Evolutionary conservation across 2,329 filamentous ascomycete species (phyloP), one percentile per base, ranked within the genome.

Genomic region (Septoria petroselini): DNA sequence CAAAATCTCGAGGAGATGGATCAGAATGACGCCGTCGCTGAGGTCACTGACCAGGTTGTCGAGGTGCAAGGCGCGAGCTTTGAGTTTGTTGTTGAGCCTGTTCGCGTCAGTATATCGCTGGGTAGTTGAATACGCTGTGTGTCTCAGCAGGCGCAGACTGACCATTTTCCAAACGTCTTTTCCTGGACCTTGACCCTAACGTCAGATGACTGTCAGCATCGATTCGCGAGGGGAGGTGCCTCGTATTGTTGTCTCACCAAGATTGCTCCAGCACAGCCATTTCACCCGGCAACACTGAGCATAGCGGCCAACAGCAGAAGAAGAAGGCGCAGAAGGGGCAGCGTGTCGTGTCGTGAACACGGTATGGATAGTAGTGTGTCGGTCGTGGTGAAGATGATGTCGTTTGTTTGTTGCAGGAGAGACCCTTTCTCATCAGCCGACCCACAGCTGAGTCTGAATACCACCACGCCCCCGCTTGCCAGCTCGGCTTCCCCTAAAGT

Each of bases 141-240:
- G 18, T 6, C n/a, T n/a, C n/a, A n/a, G n/a, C n/a, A 30, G 12
- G 17, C 7, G 15, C 23, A 11, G 53, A 66, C 73, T 63, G 65
- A 88, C 86, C 93, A 98, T 88, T 97, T 98, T 52, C 91, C 95
- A 72, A 98, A 98, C 21, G 93, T 98, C 80, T 97, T 98, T 72
- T 97, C 86, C 76, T 97, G 91, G 25, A 62, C 59, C 51, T 62
- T 62, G 34, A 58, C 39, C 57, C 58, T 58, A 21, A 30, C 12
- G 11, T 11, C 37, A 43, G 5, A 44, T 18, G 12, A 27, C 5
- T 7, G 27, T 54, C 49, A 58, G 49, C 42, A 40, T 33, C 9
- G 14, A 25, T 17, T 25, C 48, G 12, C 19, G 3, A 6, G 9
- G 7, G 8, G 3, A 12, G 14, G 8, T 9, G 12, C 15, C 15